phyloP scores from a whole-genome alignment of 345 rosid genomes.

The Mallotus nudiflorus region DNA sequence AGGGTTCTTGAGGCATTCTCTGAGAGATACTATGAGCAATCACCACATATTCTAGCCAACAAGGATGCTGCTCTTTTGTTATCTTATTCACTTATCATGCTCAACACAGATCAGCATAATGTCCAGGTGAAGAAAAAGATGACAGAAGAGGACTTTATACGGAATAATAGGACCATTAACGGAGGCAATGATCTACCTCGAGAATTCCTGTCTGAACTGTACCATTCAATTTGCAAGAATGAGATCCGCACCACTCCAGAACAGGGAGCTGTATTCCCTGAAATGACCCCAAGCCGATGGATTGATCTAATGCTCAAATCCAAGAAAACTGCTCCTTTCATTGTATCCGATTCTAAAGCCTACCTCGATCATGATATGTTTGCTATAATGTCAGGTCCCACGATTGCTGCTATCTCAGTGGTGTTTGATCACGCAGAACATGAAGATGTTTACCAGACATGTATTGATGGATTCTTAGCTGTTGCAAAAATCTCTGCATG shows the following conservation, averaged over 20 bases:
- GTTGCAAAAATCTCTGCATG: constrained; percentile 96
- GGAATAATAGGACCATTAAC: constrained; percentile 91
- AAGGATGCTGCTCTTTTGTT: constrained; percentile 96
- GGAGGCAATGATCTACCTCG: constrained; percentile 91
- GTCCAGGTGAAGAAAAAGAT: constrained; percentile 98
- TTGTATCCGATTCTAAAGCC: constrained; percentile 74
- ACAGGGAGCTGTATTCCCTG: constrained; percentile 88
- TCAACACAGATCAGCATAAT: constrained; percentile 96
- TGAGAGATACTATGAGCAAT: constrained; percentile 95
- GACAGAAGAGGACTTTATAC: constrained; percentile 96
- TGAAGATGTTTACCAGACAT: constrained; percentile 91
- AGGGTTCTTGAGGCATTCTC: constrained; percentile 99
- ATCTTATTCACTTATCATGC: constrained; percentile 95
- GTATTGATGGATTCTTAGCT: constrained; percentile 97
- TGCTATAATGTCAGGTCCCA: constrained; percentile 98
- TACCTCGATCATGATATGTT: constrained; percentile 98
- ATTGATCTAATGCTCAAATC: constrained; percentile 97
- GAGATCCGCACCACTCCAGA: constrained; percentile 98
- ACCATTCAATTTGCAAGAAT: constrained; percentile 87
- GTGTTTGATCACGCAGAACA: constrained; percentile 98
- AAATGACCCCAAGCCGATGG: constrained; percentile 99
- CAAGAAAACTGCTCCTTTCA: constrained; percentile 83
- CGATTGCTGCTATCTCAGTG: constrained; percentile 97
- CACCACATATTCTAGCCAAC: constrained; percentile 82
- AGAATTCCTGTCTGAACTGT: constrained; percentile 82